Percentiles rank a stretch among this genome's conserved stretches.
These are phyloP conservation scores for Garcia nutans DNA, from an alignment of 345 rosid genomes.

Conservation along the genomic window DNA sequence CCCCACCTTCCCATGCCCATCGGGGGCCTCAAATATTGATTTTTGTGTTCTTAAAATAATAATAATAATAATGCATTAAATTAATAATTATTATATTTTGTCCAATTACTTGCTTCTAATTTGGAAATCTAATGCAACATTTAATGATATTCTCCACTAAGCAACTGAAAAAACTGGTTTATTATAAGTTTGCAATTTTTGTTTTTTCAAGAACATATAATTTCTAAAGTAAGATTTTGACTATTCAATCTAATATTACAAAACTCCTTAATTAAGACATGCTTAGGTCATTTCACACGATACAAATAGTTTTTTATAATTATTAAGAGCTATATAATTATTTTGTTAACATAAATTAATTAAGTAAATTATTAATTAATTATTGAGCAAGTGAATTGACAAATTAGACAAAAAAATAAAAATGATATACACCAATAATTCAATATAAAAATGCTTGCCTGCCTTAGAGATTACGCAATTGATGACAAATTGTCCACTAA, in stretches of 20 bases:
- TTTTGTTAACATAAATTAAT: too few relatives aligned
- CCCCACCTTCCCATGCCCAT: not conserved
- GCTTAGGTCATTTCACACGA: not conserved
- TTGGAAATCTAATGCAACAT: slow-evolving; percentile 30
- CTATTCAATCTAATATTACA: not conserved
- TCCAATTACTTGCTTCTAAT: slow-evolving; percentile 24
- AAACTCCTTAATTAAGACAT: not conserved
- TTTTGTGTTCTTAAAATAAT: not conserved
- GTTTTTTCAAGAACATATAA: not conserved
- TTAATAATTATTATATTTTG: not conserved
- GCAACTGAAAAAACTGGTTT: slow-evolving; percentile 11
- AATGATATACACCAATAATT: slow-evolving; percentile 20
- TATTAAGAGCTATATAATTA: too few relatives aligned
- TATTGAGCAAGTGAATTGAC: not conserved
- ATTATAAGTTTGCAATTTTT: slow-evolving; percentile 6
- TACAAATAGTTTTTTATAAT: not conserved
- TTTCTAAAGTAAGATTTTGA: slow-evolving; percentile 1
- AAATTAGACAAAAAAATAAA: too few relatives aligned
- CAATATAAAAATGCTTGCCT: not conserved
- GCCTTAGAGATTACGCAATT: slow-evolving; percentile 8
- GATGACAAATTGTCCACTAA: slow-evolving; percentile 8
- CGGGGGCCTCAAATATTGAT: not conserved
- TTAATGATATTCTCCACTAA: slow-evolving; percentile 28
- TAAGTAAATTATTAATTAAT: too few relatives aligned
- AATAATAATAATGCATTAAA: not conserved